phyloP scores from a whole-genome alignment of 495 filamentous ascomycete genomes.

The Xylaria bambusicola region DNA sequence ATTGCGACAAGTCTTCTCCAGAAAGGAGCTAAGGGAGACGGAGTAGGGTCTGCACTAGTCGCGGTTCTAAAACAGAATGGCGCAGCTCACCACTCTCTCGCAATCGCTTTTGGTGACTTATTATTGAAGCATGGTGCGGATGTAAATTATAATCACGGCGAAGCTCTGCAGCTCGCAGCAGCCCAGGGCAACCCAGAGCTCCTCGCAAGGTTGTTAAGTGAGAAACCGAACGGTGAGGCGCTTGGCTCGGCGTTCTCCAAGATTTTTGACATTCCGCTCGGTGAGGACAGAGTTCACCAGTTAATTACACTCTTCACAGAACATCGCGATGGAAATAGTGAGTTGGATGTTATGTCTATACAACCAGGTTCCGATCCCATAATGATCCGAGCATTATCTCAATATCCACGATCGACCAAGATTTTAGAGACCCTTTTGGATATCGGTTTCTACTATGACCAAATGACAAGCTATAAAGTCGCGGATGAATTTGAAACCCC shows the following conservation, averaged over 20 bases:
- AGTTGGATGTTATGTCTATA: conserved; percentile 44
- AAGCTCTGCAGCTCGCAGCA: conserved; percentile 45
- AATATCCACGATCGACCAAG: conserved; percentile 46
- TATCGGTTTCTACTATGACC: conserved; percentile 51
- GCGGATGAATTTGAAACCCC: conserved; percentile 41
- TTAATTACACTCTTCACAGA: conserved; percentile 46
- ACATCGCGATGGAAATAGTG: conserved; percentile 40
- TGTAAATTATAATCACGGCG: conserved; percentile 43
- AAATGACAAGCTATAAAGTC: conserved; percentile 35
- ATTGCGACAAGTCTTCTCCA: conserved; percentile 41
- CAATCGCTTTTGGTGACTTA: conserved; percentile 36
- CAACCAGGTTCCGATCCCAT: conserved; percentile 38
- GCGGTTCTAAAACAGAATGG: conserved; percentile 36
- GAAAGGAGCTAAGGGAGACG: conserved; percentile 45
- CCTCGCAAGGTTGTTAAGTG: conserved; percentile 39
- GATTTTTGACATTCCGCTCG: conserved; percentile 40
- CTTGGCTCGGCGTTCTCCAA: conserved; percentile 46
- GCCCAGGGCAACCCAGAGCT: conserved; percentile 40
- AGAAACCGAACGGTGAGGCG: conserved; percentile 39
- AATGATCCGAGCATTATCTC: conserved; percentile 42
- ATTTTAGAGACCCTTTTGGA: conserved; percentile 45
- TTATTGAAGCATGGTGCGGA: conserved; percentile 40
- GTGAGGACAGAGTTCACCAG: conserved; percentile 38
- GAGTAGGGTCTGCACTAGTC: conserved; percentile 39
- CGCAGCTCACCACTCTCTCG: conserved; percentile 34